Base-by-base conservation (phyloP, 148 eudicot genomes). In the Rhododendron griersonianum region DNA sequence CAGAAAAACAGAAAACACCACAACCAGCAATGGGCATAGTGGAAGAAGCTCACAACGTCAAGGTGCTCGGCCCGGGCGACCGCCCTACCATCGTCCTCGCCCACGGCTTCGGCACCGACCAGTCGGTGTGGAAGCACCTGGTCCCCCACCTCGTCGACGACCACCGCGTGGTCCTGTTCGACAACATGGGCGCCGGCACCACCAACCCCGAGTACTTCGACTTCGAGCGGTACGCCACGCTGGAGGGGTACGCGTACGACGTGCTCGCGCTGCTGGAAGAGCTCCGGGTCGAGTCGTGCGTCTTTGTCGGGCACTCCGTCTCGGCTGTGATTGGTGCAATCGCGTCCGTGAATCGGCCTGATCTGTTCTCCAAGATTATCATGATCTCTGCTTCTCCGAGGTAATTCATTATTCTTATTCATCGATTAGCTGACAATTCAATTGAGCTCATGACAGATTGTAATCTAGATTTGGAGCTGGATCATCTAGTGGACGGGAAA, bases 161-260 rank as follows among this genome's bases (percentile, higher is more conserved):
- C 1, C 90, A 95, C 88, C 89, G 89, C 18, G 96, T 96, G 16
- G 84, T 96, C 5, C 67, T 96, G 33, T 96, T 87, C 83, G 99
- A 96, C 51, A 95, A 94, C 76, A 96, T 96, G 96, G 98, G 99
- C 11, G 96, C 98, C 9, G 99, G 99, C 3, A 92, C 99, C 23
- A 96, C 98, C 14, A 95, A 96, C 84, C 98, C 99, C 2, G 98
- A 95, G 1, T 94, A 90, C 89, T 95, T 95, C 67, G 98, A 94
- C 84, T 96, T 95, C 65, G 95, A 95, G 0, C 89, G 98, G 44
- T 95, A 94, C 48, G 86, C 98, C 0, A 87, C 91, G 0, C 90
- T 95, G 1, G 94, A 95, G 69, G 99, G 99, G 0, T 96, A 86
- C 67, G 92, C 98, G 2, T 89, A 86, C 48, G 99, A 96, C 82